Evolutionary conservation across 164 flowering plant species (phyloP).

Genomic region (Kalanchoe fedtschenkoi): DNA sequence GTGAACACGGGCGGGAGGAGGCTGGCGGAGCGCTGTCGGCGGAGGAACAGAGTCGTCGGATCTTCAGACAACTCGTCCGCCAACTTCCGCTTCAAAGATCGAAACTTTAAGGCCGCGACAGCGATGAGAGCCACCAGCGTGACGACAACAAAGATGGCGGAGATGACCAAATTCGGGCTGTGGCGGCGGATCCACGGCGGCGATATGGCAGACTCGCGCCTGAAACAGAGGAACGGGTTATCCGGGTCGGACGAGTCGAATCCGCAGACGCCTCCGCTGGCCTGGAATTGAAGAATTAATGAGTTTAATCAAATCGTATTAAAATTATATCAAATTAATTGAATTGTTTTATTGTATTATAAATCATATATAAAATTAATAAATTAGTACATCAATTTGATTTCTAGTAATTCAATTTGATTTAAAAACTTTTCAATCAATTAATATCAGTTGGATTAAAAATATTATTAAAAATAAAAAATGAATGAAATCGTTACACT

Average conservation of each 20-base stretch:
- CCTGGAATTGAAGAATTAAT: no score
- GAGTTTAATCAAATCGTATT: no score
- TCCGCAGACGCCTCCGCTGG: conserved; percentile 48
- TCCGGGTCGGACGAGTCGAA: conserved; percentile 50
- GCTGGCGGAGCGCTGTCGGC: conserved; percentile 46
- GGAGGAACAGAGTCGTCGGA: conserved; percentile 51
- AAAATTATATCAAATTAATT: no score
- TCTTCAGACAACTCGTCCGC: conserved; percentile 31
- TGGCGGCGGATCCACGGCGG: conserved; percentile 20
- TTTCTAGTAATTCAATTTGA: no score
- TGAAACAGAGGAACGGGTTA: conserved; percentile 50
- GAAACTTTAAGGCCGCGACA: conserved; percentile 16
- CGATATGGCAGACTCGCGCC: conserved; percentile 11
- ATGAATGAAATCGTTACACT: no score
- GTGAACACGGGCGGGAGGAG: conserved; percentile 76
- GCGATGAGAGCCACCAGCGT: conserved; percentile 21
- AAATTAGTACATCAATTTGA: no score
- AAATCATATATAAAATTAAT: no score
- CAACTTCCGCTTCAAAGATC: conserved; percentile 16
- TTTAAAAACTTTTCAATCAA: no score
- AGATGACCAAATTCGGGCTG: conserved; percentile 13
- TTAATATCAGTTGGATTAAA: no score
- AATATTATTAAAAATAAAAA: no score
- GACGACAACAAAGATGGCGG: conserved; percentile 13
- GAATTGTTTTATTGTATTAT: no score